Evolutionary conservation across 2,329 filamentous ascomycete genomes (phyloP), one percentile per base, ranked within the genome.

Genomic region (Fusarium bactridioides): DNA sequence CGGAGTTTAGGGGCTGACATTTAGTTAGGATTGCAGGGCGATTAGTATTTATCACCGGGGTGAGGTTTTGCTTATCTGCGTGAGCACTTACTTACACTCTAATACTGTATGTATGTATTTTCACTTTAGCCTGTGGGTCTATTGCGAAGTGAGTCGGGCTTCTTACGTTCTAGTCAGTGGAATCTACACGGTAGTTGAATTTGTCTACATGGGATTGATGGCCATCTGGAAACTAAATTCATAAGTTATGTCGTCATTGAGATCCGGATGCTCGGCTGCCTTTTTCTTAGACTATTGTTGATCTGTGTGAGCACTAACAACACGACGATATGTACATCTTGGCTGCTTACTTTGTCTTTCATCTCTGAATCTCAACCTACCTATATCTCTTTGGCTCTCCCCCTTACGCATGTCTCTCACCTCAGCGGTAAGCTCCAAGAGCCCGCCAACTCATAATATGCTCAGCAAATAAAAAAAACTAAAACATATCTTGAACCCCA

Each of bases 1-100:
- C 63, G 64, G 67, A 68, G 61, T 76, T 76, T 77, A 76, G 73
- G 73, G 72, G 76, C 73, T 74, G 76, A 70, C 60, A 27, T 51
- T 50, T 55, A 19, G 48, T 43, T 58, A 35, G 41, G 40, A 56
- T 56, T 64, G 61, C 33, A 45, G 27, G 67, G 48, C 51, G 65
- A 60, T 72, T 77, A 77, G 74, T 73, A 59, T 54, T 76, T 75
- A 71, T 74, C 72, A 43, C 72, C 69, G 74, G 62, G 45, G 37
- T 35, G 35, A 45, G 9, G 35, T 27, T 40, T 40, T 62, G 50
- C 57, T 64, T 69, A 48, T 51, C 31, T 45, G 29, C 18, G 40
- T 31, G 33, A 16, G 38, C 53, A 56, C 29, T 25, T 45, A 56
- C 29, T 25, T 45, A 29, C 19, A 40, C 50, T 18, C 33, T 29